Evolutionary conservation across 345 rosid species (phyloP).

Genomic region (Aquilaria malaccensis): DNA sequence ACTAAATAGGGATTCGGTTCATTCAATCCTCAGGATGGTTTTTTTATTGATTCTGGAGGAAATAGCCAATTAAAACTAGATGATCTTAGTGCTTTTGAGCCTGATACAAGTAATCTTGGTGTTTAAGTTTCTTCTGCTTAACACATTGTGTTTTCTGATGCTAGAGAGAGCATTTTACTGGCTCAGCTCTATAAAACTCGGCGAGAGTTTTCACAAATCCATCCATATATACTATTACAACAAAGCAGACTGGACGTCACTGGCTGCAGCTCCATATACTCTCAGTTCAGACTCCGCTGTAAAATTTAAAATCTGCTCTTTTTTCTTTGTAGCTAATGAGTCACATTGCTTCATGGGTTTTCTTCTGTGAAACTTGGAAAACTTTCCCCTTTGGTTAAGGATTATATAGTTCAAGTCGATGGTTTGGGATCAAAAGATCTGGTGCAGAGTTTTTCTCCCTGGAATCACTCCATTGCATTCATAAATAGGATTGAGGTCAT

Average conservation of each 20-base stretch:
- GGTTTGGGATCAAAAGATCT: slow-evolving; percentile 9
- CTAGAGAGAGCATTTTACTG: not conserved
- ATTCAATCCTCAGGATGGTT: slow-evolving; percentile 12
- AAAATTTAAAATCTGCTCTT: slow-evolving; percentile 16
- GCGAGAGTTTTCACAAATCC: slow-evolving; percentile 14
- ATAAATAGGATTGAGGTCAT: slow-evolving; percentile 19
- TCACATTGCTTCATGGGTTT: slow-evolving; percentile 12
- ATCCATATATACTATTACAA: slow-evolving; percentile 10
- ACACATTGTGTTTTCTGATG: slow-evolving; percentile 8
- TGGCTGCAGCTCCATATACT: slow-evolving; percentile 17
- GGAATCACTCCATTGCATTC: slow-evolving; percentile 15
- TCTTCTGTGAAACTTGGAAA: not conserved
- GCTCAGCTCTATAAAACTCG: slow-evolving; percentile 9
- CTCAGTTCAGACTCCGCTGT: slow-evolving; percentile 6
- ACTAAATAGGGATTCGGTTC: not conserved
- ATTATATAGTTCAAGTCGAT: slow-evolving; percentile 13
- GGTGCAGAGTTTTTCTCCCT: slow-evolving; percentile 14
- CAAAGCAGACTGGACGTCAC: slow-evolving; percentile 16
- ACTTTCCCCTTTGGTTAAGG: slow-evolving; percentile 13
- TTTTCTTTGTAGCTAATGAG: slow-evolving; percentile 17
- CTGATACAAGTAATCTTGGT: slow-evolving; percentile 8
- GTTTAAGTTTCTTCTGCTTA: slow-evolving; percentile 10
- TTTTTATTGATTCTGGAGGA: slow-evolving; percentile 20
- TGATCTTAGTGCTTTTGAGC: slow-evolving; percentile 12
- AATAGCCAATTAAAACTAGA: slow-evolving; percentile 6